Evolutionary conservation across 441 rosid species (phyloP).

Genomic region (Kokia cookei): DNA sequence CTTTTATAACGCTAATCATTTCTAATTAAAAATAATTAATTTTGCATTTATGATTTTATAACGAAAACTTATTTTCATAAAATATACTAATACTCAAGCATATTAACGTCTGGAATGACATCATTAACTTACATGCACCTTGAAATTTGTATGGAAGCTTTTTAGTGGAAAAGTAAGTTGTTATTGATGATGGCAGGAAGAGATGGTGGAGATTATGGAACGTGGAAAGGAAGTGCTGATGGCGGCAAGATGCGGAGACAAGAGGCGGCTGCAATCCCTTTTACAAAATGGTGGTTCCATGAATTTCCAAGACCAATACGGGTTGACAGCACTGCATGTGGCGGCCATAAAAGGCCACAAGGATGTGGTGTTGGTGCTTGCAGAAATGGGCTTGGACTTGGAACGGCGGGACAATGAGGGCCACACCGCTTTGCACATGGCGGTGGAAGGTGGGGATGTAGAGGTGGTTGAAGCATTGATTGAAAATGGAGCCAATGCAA

Average conservation of each 20-base stretch:
- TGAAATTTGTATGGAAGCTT: no score
- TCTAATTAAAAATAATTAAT: no score
- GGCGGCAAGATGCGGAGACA: slow-evolving; percentile 46
- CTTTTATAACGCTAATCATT: no score
- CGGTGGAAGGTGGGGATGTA: slow-evolving; percentile 34
- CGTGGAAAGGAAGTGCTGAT: slow-evolving; percentile 33
- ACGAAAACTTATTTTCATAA: no score
- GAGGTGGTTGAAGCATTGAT: slow-evolving; percentile 40
- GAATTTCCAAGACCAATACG: slow-evolving; percentile 37
- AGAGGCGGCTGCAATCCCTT: slow-evolving; percentile 13
- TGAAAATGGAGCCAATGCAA: slow-evolving; percentile 26
- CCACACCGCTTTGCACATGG: slow-evolving; percentile 47
- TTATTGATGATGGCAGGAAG: slow-evolving; percentile 15
- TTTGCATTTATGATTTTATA: no score
- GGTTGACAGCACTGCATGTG: slow-evolving; percentile 37
- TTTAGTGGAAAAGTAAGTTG: no score
- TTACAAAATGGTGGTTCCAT: slow-evolving; percentile 19
- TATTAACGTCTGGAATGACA: no score
- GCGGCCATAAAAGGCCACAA: slow-evolving; percentile 47
- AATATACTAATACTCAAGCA: no score
- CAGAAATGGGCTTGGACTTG: slow-evolving; percentile 24
- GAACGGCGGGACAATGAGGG: slow-evolving; percentile 42
- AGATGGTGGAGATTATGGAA: slow-evolving; percentile 19
- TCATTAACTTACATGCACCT: no score
- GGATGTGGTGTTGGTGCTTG: slow-evolving; percentile 22